Base-by-base conservation (phyloP, 169 alveolate species). In the Cyclospora cayetanensis region DNA sequence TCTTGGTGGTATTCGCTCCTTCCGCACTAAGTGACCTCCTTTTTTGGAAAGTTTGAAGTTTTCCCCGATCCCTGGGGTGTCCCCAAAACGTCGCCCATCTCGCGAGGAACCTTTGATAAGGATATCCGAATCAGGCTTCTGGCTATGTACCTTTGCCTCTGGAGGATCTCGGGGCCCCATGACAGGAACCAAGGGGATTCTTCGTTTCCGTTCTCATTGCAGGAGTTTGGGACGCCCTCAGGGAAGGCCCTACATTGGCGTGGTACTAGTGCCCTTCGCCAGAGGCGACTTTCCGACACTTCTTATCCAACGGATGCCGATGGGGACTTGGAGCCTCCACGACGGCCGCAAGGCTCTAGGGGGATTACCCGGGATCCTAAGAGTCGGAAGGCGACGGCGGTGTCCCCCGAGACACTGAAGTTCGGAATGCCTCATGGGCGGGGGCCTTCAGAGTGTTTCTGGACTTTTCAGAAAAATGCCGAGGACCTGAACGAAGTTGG, bases 101-200 rank as follows among this genome's bases (percentile, higher is more conserved):
- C n/a, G n/a, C n/a, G n/a, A n/a, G n/a, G n/a, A n/a, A n/a, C n/a
- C n/a, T n/a, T n/a, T n/a, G n/a, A n/a, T n/a, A n/a, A n/a, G n/a
- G n/a, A n/a, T n/a, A n/a, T n/a, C n/a, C n/a, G n/a, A n/a, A n/a
- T n/a, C n/a, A n/a, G n/a, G n/a, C n/a, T n/a, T n/a, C n/a, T n/a
- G n/a, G n/a, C n/a, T n/a, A 68, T 68, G 80, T 68, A 29, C 37
- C 29, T 31, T 0, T 0, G 52, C 35, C 52, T 68, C 2, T 68
- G 80, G 80, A 68, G 35, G 35, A 4, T 68, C 35, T 42, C 31
- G 80, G 80, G 52, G 52, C 80, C 80, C 50, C 80, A n/a, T n/a
- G n/a, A n/a, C n/a, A n/a, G n/a, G n/a, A n/a, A n/a, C n/a, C n/a
- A n/a, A n/a, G n/a, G n/a, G n/a, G n/a, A n/a, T n/a, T n/a, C n/a